These are phyloP conservation scores for Cordyceps javanica DNA, from an alignment of 2,329 filamentous ascomycete species.

Conservation along the genomic window DNA sequence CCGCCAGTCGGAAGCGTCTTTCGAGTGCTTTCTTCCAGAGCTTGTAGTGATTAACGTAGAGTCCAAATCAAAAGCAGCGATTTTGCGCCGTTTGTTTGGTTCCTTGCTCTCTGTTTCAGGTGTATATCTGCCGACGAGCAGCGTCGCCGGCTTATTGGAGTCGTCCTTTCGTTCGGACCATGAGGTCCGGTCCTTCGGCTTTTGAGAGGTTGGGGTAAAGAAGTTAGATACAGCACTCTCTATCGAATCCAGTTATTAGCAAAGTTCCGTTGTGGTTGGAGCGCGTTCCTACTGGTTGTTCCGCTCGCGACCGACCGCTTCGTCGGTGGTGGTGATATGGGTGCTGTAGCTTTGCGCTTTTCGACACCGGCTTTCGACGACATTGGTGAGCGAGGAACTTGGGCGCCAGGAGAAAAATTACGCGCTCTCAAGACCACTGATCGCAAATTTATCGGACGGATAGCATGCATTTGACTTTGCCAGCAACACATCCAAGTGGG, in stretches of 20 bases:
- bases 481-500: not conserved
- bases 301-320: conserved; percentile 47
- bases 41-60: conserved; percentile 77
- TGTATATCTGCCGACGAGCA: conserved; percentile 70
- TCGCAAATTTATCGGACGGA: not conserved
- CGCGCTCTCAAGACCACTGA: not conserved
- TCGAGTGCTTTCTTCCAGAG: conserved; percentile 74
- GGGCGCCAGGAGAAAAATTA: not conserved
- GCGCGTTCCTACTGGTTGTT: conserved; percentile 39
- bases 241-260: conserved; percentile 26
- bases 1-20: conserved; percentile 75
- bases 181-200: conserved; percentile 65
- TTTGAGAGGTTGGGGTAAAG: conserved; percentile 82
- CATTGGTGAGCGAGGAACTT: not conserved
- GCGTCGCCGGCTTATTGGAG: conserved; percentile 44
- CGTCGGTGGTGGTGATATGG: conserved; percentile 47
- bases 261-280: not conserved
- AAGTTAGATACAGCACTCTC: conserved; percentile 71
- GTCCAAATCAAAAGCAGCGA: conserved; percentile 74
- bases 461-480: not conserved
- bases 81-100: conserved; percentile 42
- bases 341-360: conserved; percentile 34
- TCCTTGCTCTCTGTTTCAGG: conserved; percentile 32
- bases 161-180: conserved; percentile 62
- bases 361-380: not conserved